Conservation (phyloP, 1,139 yeast species). For the Diutina neorugosa region DNA sequence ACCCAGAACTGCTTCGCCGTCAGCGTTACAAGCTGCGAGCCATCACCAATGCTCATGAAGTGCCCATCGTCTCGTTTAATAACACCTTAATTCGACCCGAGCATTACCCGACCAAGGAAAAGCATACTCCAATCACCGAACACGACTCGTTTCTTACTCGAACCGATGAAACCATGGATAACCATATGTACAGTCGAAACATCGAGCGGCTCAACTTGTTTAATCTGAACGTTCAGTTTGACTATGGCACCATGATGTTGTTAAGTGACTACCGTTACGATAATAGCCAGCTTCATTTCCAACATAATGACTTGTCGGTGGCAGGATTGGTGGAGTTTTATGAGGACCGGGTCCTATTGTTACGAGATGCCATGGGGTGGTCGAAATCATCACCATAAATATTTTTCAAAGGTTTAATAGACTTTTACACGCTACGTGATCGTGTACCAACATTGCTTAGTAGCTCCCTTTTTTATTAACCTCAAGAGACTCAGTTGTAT, state of each 20-base stretch:
- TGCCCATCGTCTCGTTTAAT: conserved; percentile 17
- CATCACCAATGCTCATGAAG: conserved; percentile 13
- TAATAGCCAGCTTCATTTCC: not conserved
- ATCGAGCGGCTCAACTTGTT: conserved; percentile 2
- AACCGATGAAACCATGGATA: conserved; percentile 1
- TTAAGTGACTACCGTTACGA: not conserved
- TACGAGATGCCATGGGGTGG: not conserved
- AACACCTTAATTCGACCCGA: conserved; percentile 20
- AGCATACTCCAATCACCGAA: not conserved
- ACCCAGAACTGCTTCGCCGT: conserved; percentile 5
- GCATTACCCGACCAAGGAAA: conserved; percentile 15
- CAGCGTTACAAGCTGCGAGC: conserved; percentile 12
- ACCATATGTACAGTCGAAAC: not conserved
- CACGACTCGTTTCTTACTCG: not conserved
- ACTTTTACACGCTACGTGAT: too few relatives aligned
- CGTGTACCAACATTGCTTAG: too few relatives aligned
- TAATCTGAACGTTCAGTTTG: not conserved
- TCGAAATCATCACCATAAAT: not conserved
- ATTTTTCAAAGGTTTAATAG: not conserved
- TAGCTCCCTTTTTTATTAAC: too few relatives aligned
- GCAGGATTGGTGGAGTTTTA: not conserved
- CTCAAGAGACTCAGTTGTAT: too few relatives aligned
- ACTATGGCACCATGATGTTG: not conserved
- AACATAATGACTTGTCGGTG: not conserved
- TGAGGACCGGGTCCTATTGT: not conserved